phyloP scores from a whole-genome alignment of 164 flowering plant genomes.

The Platanus orientalis region DNA sequence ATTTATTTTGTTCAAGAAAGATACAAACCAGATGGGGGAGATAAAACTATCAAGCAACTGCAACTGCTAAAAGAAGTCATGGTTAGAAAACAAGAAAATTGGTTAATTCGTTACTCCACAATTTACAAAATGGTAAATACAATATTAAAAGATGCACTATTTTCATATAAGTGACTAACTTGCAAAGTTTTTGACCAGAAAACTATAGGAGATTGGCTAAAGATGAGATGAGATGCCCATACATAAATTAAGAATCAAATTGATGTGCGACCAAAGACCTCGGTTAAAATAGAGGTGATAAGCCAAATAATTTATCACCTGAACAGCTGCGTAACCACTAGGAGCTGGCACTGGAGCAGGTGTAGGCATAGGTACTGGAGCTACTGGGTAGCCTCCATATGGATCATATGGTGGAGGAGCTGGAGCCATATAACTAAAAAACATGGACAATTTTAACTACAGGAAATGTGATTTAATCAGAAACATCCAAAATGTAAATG shows the following conservation, averaged over 20 bases:
- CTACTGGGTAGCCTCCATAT: conserved; percentile 75
- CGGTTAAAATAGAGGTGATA: background rate
- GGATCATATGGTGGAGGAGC: conserved; percentile 91
- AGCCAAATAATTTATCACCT: conserved; percentile 37
- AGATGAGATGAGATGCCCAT: no score
- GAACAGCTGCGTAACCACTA: conserved; percentile 82
- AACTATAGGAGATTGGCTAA: no score
- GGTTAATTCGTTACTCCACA: background rate
- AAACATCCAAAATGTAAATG: background rate
- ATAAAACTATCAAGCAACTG: background rate
- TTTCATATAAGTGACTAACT: no score
- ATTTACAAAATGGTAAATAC: background rate
- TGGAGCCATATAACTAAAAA: conserved; percentile 73
- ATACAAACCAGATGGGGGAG: background rate
- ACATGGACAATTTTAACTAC: background rate
- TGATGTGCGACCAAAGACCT: background rate
- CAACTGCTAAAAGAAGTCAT: background rate
- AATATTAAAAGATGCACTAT: no score
- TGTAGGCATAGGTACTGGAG: conserved; percentile 80
- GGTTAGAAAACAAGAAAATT: background rate
- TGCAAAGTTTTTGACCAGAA: no score
- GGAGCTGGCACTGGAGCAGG: conserved; percentile 87
- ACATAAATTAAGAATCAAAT: background rate
- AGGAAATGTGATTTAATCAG: background rate
- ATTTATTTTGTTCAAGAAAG: background rate